Conservation (phyloP, 2,329 filamentous ascomycete genomes). For the Macrophomina phaseolina region DNA sequence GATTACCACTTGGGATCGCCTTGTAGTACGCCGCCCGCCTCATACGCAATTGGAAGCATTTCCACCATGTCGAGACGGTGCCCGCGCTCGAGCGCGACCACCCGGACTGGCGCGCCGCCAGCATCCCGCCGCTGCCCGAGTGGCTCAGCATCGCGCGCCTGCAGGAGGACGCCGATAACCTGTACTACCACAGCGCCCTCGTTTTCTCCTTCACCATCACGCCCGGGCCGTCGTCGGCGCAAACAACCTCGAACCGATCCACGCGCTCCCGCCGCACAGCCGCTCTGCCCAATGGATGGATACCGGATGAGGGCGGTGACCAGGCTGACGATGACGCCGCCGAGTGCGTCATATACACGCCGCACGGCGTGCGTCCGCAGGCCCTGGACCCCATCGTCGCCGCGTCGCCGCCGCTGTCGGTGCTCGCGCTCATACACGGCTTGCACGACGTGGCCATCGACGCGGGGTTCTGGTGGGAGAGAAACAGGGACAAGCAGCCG, state of each 20-base stretch:
- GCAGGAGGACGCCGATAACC: conserved; percentile 48
- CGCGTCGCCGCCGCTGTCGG: conserved; percentile 55
- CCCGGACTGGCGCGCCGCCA: conserved; percentile 54
- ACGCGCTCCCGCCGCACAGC: neutral
- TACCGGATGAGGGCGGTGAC: neutral
- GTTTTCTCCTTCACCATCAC: conserved; percentile 60
- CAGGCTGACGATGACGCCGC: conserved; percentile 37
- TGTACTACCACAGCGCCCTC: conserved; percentile 66
- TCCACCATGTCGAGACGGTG: conserved; percentile 59
- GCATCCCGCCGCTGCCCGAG: conserved; percentile 56
- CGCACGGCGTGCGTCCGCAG: conserved; percentile 62
- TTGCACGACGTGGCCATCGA: conserved; percentile 65
- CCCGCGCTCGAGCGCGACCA: conserved; percentile 51
- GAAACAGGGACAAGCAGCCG: neutral
- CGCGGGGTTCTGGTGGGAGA: conserved; percentile 30
- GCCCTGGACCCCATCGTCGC: conserved; percentile 53
- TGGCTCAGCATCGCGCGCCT: conserved; percentile 69
- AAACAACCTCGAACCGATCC: conserved; percentile 8
- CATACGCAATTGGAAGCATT: conserved; percentile 65
- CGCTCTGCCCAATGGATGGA: conserved; percentile 21
- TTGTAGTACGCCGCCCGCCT: conserved; percentile 58
- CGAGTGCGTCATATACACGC: conserved; percentile 68
- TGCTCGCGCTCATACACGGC: conserved; percentile 67
- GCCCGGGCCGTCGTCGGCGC: conserved; percentile 30
- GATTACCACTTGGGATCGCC: too few species aligned